These are phyloP conservation scores for Yarrowia sp. DNA, from an alignment of 805 yeast species.

Conservation along the genomic window DNA sequence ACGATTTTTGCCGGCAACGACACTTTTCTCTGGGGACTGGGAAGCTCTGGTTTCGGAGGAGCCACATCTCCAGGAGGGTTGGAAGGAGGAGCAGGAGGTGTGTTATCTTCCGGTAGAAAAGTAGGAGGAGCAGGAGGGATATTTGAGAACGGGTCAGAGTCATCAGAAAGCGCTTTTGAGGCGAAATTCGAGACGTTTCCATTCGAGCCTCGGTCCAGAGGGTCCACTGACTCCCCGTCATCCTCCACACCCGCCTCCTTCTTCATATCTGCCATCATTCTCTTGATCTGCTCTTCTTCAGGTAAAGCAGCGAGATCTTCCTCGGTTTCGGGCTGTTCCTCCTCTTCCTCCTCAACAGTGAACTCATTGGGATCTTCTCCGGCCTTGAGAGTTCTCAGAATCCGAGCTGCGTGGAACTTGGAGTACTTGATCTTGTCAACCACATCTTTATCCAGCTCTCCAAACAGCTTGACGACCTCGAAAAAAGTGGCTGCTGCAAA, in stretches of 20 bases:
- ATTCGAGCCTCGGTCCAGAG: not conserved
- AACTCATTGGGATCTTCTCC: conserved; percentile 61
- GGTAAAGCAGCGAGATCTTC: not conserved
- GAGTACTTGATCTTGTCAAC: conserved; percentile 54
- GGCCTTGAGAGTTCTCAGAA: conserved; percentile 48
- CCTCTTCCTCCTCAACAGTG: conserved; percentile 36
- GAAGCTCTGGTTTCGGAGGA: conserved; percentile 26
- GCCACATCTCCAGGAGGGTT: conserved; percentile 28
- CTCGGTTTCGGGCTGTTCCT: conserved; percentile 9
- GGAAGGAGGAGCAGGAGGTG: conserved; percentile 6
- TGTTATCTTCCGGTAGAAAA: not conserved
- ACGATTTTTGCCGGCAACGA: conserved; percentile 24
- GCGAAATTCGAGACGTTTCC: too few species aligned
- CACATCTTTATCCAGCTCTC: conserved; percentile 38
- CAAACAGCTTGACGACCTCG: conserved; percentile 48
- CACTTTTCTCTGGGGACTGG: conserved; percentile 13
- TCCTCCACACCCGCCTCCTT: not conserved
- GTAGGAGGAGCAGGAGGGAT: conserved; percentile 17
- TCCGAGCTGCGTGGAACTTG: conserved; percentile 60
- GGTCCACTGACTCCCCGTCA: not conserved
- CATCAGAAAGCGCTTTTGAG: not conserved
- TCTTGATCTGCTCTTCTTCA: not conserved
- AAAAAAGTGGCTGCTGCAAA: conserved; percentile 56
- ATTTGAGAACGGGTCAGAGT: not conserved
- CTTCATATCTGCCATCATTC: conserved; percentile 12